phyloP scores from a whole-genome alignment of 2,329 filamentous ascomycete species.

The Fusarium proliferatum region DNA sequence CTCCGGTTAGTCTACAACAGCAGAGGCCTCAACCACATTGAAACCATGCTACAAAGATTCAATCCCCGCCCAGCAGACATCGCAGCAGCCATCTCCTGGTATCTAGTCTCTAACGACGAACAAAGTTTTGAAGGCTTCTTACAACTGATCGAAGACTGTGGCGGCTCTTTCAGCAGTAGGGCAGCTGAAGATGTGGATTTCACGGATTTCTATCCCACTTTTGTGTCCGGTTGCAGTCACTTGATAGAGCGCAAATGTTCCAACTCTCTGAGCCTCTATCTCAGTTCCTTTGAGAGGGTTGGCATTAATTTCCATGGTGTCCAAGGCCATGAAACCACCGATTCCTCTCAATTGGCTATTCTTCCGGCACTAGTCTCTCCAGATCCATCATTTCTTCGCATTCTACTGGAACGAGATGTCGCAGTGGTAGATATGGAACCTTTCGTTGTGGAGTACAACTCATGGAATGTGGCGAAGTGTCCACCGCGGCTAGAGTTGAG shows the following conservation, averaged over 20 bases:
- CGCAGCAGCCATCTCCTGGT: too few species aligned
- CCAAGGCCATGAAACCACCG: too few species aligned
- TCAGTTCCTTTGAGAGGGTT: accelerated
- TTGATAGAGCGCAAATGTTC: neutral
- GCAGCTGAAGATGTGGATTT: too few species aligned
- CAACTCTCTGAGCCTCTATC: neutral
- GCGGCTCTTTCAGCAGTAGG: too few species aligned
- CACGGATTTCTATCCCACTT: neutral
- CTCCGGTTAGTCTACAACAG: accelerated
- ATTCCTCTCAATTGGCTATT: neutral
- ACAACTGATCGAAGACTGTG: too few species aligned
- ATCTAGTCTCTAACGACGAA: too few species aligned
- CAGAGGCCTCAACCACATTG: accelerated
- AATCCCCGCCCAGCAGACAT: too few species aligned
- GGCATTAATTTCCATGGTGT: neutral
- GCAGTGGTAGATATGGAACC: neutral
- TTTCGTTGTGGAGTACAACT: neutral
- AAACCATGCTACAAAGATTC: too few species aligned
- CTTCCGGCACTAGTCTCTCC: neutral
- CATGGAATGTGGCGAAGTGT: too few species aligned
- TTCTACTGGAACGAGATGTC: neutral
- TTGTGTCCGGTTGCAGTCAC: accelerated
- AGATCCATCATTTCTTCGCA: neutral
- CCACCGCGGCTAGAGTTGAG: too few species aligned
- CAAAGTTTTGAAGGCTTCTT: too few species aligned